Percentiles rank a stretch among this genome's conserved stretches.
Evolutionary conservation across 202 grass and related monocot genomes (phyloP).

Genomic region (Alloteropsis angusta): DNA sequence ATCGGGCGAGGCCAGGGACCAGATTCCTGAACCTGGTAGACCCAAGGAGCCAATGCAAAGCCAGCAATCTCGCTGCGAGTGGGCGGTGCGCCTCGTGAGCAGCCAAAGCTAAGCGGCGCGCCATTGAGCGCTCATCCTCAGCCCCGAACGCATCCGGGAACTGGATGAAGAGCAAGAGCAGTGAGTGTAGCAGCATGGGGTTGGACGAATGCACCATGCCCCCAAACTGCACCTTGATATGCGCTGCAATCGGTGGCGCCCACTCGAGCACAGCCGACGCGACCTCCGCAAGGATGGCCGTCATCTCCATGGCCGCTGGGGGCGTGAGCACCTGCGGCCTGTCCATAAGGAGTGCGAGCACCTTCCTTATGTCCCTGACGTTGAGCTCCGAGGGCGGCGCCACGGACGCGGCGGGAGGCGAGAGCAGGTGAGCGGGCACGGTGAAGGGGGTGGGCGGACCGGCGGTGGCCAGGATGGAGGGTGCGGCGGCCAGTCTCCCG

Average conservation of each 20-base stretch:
- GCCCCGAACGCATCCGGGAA: conserved; percentile 65
- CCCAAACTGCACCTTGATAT: conserved; percentile 85
- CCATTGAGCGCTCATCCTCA: conserved; percentile 51
- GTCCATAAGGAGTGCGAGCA: conserved; percentile 70
- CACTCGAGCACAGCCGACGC: conserved; percentile 46
- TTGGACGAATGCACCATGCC: conserved; percentile 61
- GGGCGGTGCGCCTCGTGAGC: conserved; percentile 52
- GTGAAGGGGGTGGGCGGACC: conserved; percentile 63
- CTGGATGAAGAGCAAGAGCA: conserved; percentile 53
- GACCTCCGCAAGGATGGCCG: conserved; percentile 50
- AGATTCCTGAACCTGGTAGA: conserved; percentile 26
- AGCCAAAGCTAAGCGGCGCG: conserved; percentile 43
- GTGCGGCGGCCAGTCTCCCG: conserved; percentile 36
- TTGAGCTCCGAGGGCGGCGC: conserved; percentile 62
- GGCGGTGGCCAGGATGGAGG: conserved; percentile 60
- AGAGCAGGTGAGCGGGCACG: conserved; percentile 36
- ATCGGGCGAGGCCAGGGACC: conserved; percentile 9
- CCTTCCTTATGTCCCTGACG: conserved; percentile 69
- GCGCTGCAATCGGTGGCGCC: conserved; percentile 55
- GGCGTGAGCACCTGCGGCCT: conserved; percentile 73
- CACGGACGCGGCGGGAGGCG: background rate
- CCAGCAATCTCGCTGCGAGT: conserved; percentile 51
- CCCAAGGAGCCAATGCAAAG: conserved; percentile 77
- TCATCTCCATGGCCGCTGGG: conserved; percentile 51
- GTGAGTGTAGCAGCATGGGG: conserved; percentile 59